Conservation (phyloP, 2,329 filamentous ascomycete genomes). For the Alternaria arbusti region DNA sequence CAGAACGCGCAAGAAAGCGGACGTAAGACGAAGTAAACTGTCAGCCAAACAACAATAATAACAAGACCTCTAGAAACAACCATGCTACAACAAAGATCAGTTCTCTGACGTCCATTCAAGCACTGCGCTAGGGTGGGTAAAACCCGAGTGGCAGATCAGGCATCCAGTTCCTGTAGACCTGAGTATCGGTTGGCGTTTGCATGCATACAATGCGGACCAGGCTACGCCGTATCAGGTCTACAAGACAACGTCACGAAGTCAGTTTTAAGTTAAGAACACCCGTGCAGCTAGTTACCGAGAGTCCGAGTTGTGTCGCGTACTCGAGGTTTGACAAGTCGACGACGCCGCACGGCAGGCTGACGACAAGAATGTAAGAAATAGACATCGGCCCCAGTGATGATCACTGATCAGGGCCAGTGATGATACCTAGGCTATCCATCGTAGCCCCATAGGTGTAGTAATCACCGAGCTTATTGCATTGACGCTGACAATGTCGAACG, state of each 20-base stretch:
- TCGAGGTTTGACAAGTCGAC: neutral
- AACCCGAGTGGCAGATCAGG: neutral
- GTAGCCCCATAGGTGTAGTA: neutral
- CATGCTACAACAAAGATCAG: neutral
- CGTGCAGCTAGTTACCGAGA: slow-evolving; percentile 9
- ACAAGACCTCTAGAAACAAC: neutral
- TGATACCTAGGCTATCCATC: neutral
- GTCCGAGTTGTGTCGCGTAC: neutral
- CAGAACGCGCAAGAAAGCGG: neutral
- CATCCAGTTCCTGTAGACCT: neutral
- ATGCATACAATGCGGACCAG: neutral
- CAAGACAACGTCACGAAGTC: neutral
- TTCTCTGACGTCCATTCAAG: neutral
- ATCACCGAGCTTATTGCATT: neutral
- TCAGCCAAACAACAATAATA: neutral
- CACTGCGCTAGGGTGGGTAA: neutral
- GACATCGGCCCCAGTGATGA: neutral
- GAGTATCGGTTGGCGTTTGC: neutral
- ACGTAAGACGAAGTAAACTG: neutral
- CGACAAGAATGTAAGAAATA: neutral
- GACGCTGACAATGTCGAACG: neutral
- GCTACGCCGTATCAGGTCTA: neutral
- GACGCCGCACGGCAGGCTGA: neutral
- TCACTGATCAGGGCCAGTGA: neutral
- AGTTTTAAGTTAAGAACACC: slow-evolving; percentile 9